Evolutionary conservation across 805 yeast genomes (phyloP).

Genomic region (Sugiyamaella qingdaonensis): DNA sequence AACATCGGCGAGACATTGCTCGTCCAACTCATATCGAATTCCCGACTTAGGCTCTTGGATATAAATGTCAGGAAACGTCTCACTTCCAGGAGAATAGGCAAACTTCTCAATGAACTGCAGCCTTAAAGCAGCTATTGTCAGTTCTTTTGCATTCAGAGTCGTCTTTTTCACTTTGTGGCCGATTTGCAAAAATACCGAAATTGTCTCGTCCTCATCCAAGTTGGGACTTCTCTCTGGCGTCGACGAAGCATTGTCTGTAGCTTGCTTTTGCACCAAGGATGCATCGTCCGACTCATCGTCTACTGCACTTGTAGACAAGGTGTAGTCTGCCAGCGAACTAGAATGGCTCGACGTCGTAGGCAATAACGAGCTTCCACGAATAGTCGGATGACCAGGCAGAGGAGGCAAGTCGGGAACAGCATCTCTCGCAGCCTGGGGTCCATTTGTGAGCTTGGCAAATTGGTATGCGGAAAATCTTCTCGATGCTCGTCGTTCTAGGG

Average conservation of each 20-base stretch:
- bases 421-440: conserved; percentile 26
- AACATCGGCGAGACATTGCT: conserved; percentile 54
- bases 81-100: conserved; percentile 70
- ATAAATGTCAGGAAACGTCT: conserved; percentile 68
- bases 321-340: conserved; percentile 20
- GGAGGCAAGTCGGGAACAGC: conserved; percentile 26
- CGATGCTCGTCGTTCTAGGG: conserved; percentile 87
- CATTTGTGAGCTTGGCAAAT: conserved; percentile 64
- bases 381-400: conserved; percentile 21
- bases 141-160: conserved; percentile 18
- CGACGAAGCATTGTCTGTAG: neutral
- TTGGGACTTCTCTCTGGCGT: neutral
- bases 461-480: conserved; percentile 93
- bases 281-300: conserved; percentile 1
- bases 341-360: conserved; percentile 24
- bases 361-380: conserved; percentile 18
- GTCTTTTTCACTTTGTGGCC: conserved; percentile 33
- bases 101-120: conserved; percentile 81
- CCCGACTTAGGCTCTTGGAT: conserved; percentile 56
- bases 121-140: conserved; percentile 42
- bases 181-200: conserved; percentile 31
- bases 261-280: neutral
- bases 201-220: neutral
- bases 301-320: conserved; percentile 19
- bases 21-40: conserved; percentile 78